Evolutionary conservation across 139 green algal species (phyloP).

Genomic region (Zygnema circumcarinatum): DNA sequence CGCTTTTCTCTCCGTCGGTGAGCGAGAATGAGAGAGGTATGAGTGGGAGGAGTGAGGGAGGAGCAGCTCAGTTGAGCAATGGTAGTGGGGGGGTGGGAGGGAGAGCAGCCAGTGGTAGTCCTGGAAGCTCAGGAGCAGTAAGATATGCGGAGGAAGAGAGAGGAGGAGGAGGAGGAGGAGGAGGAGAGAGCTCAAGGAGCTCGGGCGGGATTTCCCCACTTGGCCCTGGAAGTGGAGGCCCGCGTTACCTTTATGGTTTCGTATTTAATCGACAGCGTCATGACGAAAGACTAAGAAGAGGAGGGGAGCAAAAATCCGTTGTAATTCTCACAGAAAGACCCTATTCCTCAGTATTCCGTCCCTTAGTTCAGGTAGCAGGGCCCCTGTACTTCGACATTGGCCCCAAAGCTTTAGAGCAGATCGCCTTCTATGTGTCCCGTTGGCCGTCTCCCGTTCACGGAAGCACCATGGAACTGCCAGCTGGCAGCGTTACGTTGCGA

Average conservation of each 20-base stretch:
- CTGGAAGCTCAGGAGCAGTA: background rate
- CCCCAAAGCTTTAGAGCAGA: conserved; percentile 60
- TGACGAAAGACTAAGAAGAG: conserved; percentile 79
- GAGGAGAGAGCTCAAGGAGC: background rate
- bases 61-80: background rate
- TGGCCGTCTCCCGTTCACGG: conserved; percentile 64
- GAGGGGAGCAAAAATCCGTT: conserved; percentile 83
- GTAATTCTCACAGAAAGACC: conserved; percentile 77
- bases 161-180: conserved; percentile 38
- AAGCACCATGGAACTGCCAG: conserved; percentile 45
- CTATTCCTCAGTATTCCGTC: conserved; percentile 67
- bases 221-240: conserved; percentile 21
- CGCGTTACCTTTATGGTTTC: conserved; percentile 68
- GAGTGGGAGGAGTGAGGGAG: background rate
- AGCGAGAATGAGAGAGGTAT: background rate
- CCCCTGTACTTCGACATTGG: conserved; percentile 73
- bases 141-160: conserved; percentile 4
- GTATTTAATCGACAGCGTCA: conserved; percentile 93
- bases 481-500: conserved; percentile 4
- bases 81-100: background rate
- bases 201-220: background rate
- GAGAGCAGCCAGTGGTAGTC: background rate
- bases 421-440: conserved; percentile 42
- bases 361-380: conserved; percentile 71
- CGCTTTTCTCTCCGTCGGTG: background rate